These are phyloP conservation scores for Zygotorulaspora florentina DNA, from an alignment of 805 yeast species.

Conservation along the genomic window DNA sequence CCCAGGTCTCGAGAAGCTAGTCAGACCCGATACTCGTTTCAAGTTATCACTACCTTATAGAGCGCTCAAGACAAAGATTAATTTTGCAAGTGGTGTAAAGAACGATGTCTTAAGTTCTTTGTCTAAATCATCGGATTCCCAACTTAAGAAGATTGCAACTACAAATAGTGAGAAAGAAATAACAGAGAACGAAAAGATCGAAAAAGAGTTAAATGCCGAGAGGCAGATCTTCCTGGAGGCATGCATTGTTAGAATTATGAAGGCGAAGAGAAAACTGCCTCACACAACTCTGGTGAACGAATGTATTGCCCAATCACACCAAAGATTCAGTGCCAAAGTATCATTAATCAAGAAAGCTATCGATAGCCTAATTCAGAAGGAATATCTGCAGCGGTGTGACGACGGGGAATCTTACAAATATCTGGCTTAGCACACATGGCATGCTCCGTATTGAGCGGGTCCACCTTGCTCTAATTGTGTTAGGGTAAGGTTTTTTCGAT, in stretches of 20 bases:
- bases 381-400: constrained; percentile 73
- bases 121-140: constrained; percentile 12
- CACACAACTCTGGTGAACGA: constrained; percentile 83
- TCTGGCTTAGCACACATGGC: constrained; percentile 48
- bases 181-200: constrained; percentile 52
- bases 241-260: constrained; percentile 94
- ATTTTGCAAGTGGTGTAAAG: constrained; percentile 61
- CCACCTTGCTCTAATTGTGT: no score
- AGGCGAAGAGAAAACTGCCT: constrained; percentile 74
- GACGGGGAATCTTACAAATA: constrained; percentile 73
- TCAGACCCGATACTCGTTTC: constrained; percentile 53
- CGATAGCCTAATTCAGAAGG: constrained; percentile 79
- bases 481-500: neutral
- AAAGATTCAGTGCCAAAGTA: constrained; percentile 78
- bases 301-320: constrained; percentile 77
- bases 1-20: constrained; percentile 50
- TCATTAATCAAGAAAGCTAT: constrained; percentile 84
- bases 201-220: constrained; percentile 79
- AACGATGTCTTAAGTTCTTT: constrained; percentile 30
- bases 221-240: constrained; percentile 84
- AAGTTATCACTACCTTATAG: constrained; percentile 78
- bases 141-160: constrained; percentile 19
- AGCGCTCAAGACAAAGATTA: constrained; percentile 78
- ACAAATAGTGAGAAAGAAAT: constrained; percentile 46
- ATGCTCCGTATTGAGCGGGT: neutral